phyloP scores from a whole-genome alignment of 768 basidiomycete genomes.

The Pulveroboletus sp. region DNA sequence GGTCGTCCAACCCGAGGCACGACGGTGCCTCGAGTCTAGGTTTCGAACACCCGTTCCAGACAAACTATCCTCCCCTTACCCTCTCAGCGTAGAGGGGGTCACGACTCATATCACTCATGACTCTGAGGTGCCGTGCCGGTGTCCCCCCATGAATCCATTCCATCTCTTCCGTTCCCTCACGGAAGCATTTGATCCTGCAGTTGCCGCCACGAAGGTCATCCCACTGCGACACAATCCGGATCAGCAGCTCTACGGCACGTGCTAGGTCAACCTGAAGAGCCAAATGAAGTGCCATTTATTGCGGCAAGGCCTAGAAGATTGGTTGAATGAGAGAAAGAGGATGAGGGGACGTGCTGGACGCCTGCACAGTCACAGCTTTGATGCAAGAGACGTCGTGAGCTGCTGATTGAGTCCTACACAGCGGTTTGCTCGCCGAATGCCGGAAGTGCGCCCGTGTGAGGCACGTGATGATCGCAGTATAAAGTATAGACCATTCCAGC shows the following conservation, averaged over 20 bases:
- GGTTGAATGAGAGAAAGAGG: not conserved
- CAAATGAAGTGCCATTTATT: not conserved
- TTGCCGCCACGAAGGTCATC: not conserved
- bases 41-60: not conserved
- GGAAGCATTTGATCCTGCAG: not conserved
- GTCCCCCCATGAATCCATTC: not conserved
- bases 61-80: not conserved
- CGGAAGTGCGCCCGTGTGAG: too few species aligned
- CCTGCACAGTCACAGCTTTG: too few species aligned
- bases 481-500: too few species aligned
- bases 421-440: too few species aligned
- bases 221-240: not conserved
- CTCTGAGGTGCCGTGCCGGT: not conserved
- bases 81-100: not conserved
- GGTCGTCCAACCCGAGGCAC: not conserved
- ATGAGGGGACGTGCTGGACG: not conserved
- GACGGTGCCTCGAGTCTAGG: not conserved
- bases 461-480: too few species aligned
- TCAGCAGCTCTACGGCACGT: not conserved
- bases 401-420: too few species aligned
- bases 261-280: not conserved
- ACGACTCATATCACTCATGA: not conserved
- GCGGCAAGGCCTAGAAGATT: not conserved
- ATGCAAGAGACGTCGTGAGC: too few species aligned
- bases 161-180: not conserved